These are phyloP conservation scores for Excoecaria agallocha DNA, from an alignment of 345 rosid genomes.

Conservation along the genomic window DNA sequence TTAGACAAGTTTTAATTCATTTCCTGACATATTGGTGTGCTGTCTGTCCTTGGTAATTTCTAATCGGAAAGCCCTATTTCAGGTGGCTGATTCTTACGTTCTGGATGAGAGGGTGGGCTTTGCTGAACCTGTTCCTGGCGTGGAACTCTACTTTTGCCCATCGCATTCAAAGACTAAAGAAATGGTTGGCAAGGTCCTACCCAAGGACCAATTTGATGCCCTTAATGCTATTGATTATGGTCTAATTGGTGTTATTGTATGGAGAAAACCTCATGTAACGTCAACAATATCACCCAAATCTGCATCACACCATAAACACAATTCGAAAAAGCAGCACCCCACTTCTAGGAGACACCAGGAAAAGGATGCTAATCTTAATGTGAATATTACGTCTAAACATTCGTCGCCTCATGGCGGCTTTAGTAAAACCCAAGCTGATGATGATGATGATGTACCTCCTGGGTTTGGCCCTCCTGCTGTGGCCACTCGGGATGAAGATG, in stretches of 20 bases:
- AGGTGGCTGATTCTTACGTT: conserved; percentile 77
- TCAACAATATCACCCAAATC: conserved; percentile 49
- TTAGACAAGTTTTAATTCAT: conserved; percentile 10
- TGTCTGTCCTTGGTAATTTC: not conserved
- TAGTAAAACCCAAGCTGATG: conserved; percentile 24
- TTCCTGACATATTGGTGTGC: not conserved
- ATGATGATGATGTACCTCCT: conserved; percentile 75
- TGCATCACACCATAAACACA: conserved; percentile 50
- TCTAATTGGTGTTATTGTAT: conserved; percentile 89
- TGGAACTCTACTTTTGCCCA: conserved; percentile 88
- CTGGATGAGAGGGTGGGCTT: conserved; percentile 79
- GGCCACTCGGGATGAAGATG: conserved; percentile 69
- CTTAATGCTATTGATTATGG: conserved; percentile 64
- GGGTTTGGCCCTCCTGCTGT: conserved; percentile 66
- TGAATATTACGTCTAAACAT: conserved; percentile 23
- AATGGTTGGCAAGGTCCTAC: conserved; percentile 63
- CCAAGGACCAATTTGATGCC: conserved; percentile 61
- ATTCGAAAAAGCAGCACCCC: conserved; percentile 49
- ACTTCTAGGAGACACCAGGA: conserved; percentile 46
- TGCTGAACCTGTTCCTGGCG: conserved; percentile 76
- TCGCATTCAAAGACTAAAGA: conserved; percentile 57
- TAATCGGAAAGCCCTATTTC: conserved; percentile 17
- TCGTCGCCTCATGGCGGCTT: conserved; percentile 14
- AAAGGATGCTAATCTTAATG: conserved; percentile 38
- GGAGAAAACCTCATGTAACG: conserved; percentile 75